Percentiles rank a stretch among this genome's conserved stretches.
Conservation (phyloP, 257 asterid genomes). For the Dorcoceras hygrometricum region DNA sequence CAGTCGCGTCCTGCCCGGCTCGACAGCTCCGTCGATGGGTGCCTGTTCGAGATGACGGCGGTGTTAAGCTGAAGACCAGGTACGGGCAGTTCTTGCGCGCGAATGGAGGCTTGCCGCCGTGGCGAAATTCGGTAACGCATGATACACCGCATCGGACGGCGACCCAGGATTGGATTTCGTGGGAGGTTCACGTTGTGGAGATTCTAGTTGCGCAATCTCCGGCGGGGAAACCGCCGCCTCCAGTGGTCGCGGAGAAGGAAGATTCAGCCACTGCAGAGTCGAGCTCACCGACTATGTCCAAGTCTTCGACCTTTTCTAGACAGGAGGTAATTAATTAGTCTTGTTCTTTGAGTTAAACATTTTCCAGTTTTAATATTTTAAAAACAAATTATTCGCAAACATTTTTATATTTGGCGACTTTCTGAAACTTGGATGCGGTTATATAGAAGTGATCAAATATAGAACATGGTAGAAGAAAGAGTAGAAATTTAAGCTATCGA, state of each 20-base stretch:
- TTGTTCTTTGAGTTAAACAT: background rate
- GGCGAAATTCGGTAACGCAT: conserved; percentile 91
- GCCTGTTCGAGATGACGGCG: conserved; percentile 62
- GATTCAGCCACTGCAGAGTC: conserved; percentile 55
- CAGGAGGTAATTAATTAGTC: conserved; percentile 47
- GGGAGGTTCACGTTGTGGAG: conserved; percentile 88
- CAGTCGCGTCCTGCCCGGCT: conserved; percentile 66
- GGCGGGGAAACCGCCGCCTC: conserved; percentile 27
- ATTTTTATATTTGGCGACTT: too few species aligned
- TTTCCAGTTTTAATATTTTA: background rate
- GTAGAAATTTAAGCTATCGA: too few species aligned
- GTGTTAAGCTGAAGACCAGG: conserved; percentile 76
- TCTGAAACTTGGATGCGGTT: too few species aligned
- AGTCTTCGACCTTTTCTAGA: conserved; percentile 62
- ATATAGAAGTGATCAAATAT: too few species aligned
- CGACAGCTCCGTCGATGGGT: conserved; percentile 94
- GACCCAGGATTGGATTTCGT: conserved; percentile 76
- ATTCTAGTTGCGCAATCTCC: conserved; percentile 41
- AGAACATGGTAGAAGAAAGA: too few species aligned
- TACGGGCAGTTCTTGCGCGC: conserved; percentile 85
- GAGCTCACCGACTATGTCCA: conserved; percentile 48
- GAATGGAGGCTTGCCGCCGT: conserved; percentile 90
- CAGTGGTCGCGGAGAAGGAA: conserved; percentile 28
- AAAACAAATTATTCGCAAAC: too few species aligned
- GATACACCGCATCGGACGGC: conserved; percentile 80